Conservation (phyloP, 257 asterid genomes). For the Buddleja alternifolia region DNA sequence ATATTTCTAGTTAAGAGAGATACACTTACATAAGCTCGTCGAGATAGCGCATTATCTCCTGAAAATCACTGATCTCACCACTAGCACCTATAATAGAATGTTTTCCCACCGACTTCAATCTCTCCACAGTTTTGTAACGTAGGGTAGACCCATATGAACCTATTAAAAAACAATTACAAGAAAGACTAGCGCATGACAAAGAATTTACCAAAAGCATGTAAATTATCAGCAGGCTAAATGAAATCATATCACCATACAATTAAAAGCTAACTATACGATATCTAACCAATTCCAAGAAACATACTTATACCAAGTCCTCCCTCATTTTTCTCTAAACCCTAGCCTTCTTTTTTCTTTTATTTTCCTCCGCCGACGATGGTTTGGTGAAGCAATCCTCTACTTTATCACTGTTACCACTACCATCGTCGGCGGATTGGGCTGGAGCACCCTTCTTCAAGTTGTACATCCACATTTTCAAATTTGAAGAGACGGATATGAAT, state of each 20-base stretch:
- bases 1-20: slow-evolving; percentile 3
- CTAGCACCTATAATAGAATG: slow-evolving; percentile 97
- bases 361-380: too few relatives aligned
- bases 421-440: too few relatives aligned
- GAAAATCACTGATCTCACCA: slow-evolving; percentile 97
- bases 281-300: too few relatives aligned
- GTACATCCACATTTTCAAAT: too few relatives aligned
- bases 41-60: slow-evolving; percentile 85
- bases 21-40: slow-evolving; percentile 80
- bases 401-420: too few relatives aligned
- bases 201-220: not conserved
- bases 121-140: slow-evolving; percentile 93
- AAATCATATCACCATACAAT: not conserved
- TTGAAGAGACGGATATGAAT: too few relatives aligned
- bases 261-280: slow-evolving; percentile 2
- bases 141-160: slow-evolving; percentile 98
- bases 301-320: too few relatives aligned
- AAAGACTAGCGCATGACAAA: slow-evolving; percentile 8
- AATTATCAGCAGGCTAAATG: not conserved
- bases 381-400: too few relatives aligned
- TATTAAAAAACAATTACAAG: slow-evolving; percentile 33
- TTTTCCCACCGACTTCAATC: slow-evolving; percentile 87
- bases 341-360: too few relatives aligned
- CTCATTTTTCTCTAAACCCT: too few relatives aligned
- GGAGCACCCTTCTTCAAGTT: too few relatives aligned